Base-by-base conservation (phyloP, 192 early-diverging fungal species). In the Geranomyces michiganensis region DNA sequence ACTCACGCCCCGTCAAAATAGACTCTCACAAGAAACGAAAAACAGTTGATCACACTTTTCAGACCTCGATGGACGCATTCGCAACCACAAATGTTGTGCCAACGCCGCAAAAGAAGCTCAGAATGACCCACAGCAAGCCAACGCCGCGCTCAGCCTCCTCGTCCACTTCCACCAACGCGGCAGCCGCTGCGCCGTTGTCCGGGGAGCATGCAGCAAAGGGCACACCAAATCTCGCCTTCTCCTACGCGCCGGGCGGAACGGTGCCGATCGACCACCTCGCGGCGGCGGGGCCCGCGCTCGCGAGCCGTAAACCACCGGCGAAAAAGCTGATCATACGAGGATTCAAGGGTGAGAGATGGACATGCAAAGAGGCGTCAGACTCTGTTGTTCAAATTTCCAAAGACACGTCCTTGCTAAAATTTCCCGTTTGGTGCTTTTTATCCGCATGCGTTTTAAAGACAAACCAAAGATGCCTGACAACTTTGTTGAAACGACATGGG, bases 401-500 rank as follows among this genome's bases (percentile, higher is more conserved):
- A 1, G 2, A 21, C 15, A 10, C 49, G 1, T 15, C 4, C 3
- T 13, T 15, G 30, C 41, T 5, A 14, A n/a, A 47, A 47, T 47
- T 13, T 47, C 12, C 8, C n/a, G n/a, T 17, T 13, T 21, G 8
- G 21, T n/a, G n/a, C n/a, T n/a, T 63, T 26, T 9, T 33, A 21
- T 26, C 26, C 24, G 56, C 62, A 17, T 71, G 31, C 55, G 29
- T 69, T 31, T n/a, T 43, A 31, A 58, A 82, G 78, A 77, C 41
- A 68, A 74, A 45, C 78, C 75, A n/a, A 77, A 77, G 26, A 70
- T 94, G 30, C 92, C 94, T 12, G 81, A 79, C 27, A 83, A 85
- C 48, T 96, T 87, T 75, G 86, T 91, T 56, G 70, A 79, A 7
- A 82, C 82, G 53, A 89, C 89, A 9, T 90, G 90, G 81, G 70